Base-by-base conservation (phyloP, 1,139 yeast genomes). In the Pneumocystis jirovecii region DNA sequence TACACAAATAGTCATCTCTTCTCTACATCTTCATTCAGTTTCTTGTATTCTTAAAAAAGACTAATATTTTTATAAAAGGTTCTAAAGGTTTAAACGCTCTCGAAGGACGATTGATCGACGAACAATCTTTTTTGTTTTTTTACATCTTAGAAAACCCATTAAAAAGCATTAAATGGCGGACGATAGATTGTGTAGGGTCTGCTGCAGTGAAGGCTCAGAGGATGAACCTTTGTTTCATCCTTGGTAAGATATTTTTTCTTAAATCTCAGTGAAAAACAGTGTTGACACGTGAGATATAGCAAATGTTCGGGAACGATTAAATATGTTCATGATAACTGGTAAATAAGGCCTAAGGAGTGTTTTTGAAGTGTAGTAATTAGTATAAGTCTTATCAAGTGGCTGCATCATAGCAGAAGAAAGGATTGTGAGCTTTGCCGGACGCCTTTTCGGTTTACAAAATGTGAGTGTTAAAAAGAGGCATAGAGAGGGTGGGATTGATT, bases 281-380 rank as follows among this genome's bases (percentile, higher is more conserved):
- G 21, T 12, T 50, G 21, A 25, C 21, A 29, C 19, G 17, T 25
- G 34, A 50, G 21, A 31, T 59, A 4, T 29, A 64, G 65, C 76
- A 85, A 83, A 72, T 93, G 98, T 75, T 82, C 90, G 67, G 99
- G 99, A 1, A 87, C 96, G 39, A 95, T 93, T 73, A 87, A 87
- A 74, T 90, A 85, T 72, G 89, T 93, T 66, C 99, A 93, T 75
- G 96, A 93, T 74, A 95, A 86, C 64, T 93, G 98, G 76, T 75
- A 71, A 40, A 50, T 61, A 75, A 68, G 17, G 1, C 6, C 5
- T 31, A 31, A 17, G 19, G 7, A 8, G 17, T 10, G 42, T 21
- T 21, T 34, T 15, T 39, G 0, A 2, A 37, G n/a, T 25, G n/a
- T 25, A 59, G n/a, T 37, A 21, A 40, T 25, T 21, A 10, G 34